Evolutionary conservation across 805 yeast species (phyloP).

Genomic region (Hagleromyces aurorensis): DNA sequence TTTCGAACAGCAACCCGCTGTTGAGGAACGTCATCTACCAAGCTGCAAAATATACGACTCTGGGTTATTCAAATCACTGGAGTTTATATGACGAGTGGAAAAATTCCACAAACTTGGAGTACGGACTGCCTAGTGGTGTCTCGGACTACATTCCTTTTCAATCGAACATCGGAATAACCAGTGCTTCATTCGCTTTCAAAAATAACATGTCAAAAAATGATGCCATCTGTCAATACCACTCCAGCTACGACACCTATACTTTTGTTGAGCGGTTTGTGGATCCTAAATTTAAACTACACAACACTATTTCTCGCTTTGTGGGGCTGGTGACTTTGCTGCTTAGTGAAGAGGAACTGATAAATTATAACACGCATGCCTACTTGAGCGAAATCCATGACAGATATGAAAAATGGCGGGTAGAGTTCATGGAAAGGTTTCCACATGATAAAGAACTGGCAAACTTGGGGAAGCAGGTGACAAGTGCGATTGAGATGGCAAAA

Average conservation of each 20-base stretch:
- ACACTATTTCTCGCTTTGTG: conserved; percentile 48
- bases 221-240: conserved; percentile 43
- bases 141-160: conserved; percentile 55
- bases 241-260: conserved; percentile 48
- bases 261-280: conserved; percentile 51
- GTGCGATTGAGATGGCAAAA: conserved; percentile 6
- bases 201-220: conserved; percentile 33
- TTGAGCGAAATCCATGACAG: conserved; percentile 35
- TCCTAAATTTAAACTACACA: conserved; percentile 45
- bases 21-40: conserved; percentile 38
- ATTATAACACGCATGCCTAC: conserved; percentile 41
- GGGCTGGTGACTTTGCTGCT: conserved; percentile 48
- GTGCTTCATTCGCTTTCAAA: conserved; percentile 42
- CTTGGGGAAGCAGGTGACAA: conserved; percentile 7
- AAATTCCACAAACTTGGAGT: conserved; percentile 30
- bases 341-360: conserved; percentile 50
- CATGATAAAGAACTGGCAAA: conserved; percentile 14
- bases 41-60: conserved; percentile 42
- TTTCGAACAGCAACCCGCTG: conserved; percentile 49
- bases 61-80: conserved; percentile 32
- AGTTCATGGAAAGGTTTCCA: conserved; percentile 20
- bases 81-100: conserved; percentile 45
- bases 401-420: conserved; percentile 24
- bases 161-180: conserved; percentile 59
- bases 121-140: conserved; percentile 40